Base-by-base conservation (phyloP, 176 grass and related monocot genomes). In the Musa schizocarpa region DNA sequence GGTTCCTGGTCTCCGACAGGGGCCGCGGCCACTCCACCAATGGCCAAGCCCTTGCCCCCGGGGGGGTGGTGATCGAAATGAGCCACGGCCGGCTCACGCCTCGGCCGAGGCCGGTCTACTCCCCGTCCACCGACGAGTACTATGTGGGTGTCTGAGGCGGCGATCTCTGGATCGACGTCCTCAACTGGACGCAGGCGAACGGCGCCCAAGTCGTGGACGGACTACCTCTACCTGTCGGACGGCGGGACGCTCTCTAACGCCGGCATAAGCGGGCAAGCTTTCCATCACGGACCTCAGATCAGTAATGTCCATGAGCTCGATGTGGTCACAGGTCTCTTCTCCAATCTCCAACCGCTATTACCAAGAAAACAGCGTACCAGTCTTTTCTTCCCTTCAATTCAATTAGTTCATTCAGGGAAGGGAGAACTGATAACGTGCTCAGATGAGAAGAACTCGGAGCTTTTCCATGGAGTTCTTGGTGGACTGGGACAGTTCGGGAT, bases 231-330 rank as follows among this genome's bases (percentile, higher is more conserved):
- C 81, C 83, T 97, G 4, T 88, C 93, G 26, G 93, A 93, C 12
- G 93, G 93, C n/a, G 93, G 93, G 11, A 97, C 93, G 13, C 90
- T 97, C 43, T 97, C 93, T 4, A 97, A 97, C 81, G 90, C 93
- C 57, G 93, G 90, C 56, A 88, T 93, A 63, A 97, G 93, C 71
- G 93, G 93, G 0, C 93, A 97, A 71, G 83, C 93, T 1, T 97
- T 97, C 86, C 86, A 90, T 79, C 83, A 97, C 22, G 93, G 93
- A 0, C 90, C 93, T 0, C 93, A 93, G 82, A 90, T 91, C 76
- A 89, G 84, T 82, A 94, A 91, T 63, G 88, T 91, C 79, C 81
- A 89, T 75, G 84, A 93, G 86, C 86, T 93, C 61, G 95, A 93
- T 66, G 81, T 98, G 50, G 88, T 98, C 69, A 98, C 95, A 24